Evolutionary conservation across 257 asterid genomes (phyloP).

Genomic region (Scutellaria minor): DNA sequence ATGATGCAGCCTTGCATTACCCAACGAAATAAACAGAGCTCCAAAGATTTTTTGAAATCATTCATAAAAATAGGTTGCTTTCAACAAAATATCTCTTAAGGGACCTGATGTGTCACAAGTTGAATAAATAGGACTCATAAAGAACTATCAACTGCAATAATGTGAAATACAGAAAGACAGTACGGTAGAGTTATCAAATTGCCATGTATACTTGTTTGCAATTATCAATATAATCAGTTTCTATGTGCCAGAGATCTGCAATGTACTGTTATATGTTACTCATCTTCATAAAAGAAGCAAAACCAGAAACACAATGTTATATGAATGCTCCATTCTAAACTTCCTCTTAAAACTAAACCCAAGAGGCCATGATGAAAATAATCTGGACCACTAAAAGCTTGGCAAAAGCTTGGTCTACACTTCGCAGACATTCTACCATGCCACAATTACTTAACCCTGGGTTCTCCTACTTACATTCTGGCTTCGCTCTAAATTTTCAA

Average conservation of each 20-base stretch:
- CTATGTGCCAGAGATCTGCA: neutral
- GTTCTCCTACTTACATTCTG: no score
- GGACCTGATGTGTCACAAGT: conserved; percentile 19
- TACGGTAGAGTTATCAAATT: neutral
- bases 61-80: conserved; percentile 2
- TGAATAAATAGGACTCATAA: conserved; percentile 6
- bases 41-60: neutral
- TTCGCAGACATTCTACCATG: neutral
- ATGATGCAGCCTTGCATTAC: neutral
- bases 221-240: no score
- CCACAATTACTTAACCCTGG: no score
- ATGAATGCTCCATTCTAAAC: neutral
- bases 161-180: neutral
- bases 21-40: neutral
- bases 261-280: neutral
- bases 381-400: conserved; percentile 3
- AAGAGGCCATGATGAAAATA: conserved; percentile 12
- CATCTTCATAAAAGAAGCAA: neutral
- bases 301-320: neutral
- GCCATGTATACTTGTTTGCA: no score
- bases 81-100: neutral
- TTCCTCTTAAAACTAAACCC: conserved; percentile 4
- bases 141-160: conserved; percentile 4
- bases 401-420: neutral
- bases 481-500: neutral